A percentile compares a stretch with the other conserved stretches of the same genome.
Conservation (phyloP, 257 asterid species). For the Cynanchum wilfordii region DNA sequence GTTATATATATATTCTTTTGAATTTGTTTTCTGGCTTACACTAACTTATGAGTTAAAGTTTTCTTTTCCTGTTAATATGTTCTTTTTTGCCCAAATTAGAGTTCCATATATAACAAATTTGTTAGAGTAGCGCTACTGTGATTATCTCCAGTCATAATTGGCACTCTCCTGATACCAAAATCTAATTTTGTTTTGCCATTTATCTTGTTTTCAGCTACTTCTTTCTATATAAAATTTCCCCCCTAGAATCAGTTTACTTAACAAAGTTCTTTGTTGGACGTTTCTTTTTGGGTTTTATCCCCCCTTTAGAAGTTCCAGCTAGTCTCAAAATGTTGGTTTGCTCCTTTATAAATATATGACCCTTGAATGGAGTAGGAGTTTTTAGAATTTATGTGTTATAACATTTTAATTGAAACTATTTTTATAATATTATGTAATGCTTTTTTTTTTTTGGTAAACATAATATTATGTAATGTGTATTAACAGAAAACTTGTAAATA, state of each 20-base stretch:
- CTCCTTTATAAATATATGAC: background rate
- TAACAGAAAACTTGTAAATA: too few species aligned
- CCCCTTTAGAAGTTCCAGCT: background rate
- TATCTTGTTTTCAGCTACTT: background rate
- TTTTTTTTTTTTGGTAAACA: too few species aligned
- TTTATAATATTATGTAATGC: too few species aligned
- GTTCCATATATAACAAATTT: background rate
- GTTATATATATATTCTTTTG: background rate
- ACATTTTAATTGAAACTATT: too few species aligned
- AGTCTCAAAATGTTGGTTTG: background rate
- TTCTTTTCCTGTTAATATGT: background rate
- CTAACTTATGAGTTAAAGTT: background rate
- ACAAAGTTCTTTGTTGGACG: background rate
- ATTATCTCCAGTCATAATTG: background rate
- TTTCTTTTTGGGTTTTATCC: background rate
- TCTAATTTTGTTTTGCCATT: background rate
- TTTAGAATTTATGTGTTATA: background rate
- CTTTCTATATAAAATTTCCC: background rate
- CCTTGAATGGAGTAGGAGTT: background rate
- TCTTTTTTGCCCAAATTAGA: background rate
- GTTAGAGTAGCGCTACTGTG: background rate
- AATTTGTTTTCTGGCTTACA: background rate
- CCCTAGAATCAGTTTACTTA: background rate
- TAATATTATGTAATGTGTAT: too few species aligned
- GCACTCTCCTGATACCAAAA: background rate